Percentiles rank a stretch among this genome's conserved stretches.
These are phyloP conservation scores for Tylopilus subfusipes DNA, from an alignment of 768 basidiomycete genomes.

Conservation along the genomic window DNA sequence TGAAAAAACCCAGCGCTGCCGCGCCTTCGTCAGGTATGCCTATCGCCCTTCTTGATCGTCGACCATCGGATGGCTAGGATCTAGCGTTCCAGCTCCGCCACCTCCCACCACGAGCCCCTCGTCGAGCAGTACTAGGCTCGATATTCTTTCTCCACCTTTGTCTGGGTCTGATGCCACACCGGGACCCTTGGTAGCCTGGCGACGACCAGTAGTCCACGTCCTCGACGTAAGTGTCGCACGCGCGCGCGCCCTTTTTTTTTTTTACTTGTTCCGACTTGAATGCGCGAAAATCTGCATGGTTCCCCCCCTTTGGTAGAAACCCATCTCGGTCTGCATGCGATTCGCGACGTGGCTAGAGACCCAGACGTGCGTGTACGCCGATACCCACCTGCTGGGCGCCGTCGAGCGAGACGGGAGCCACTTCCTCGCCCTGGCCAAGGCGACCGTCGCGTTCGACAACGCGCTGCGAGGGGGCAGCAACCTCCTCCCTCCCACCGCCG, in stretches of 20 bases:
- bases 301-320: background rate
- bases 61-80: background rate
- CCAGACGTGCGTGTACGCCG: constrained; percentile 1
- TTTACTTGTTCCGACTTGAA: background rate
- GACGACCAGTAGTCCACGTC: background rate
- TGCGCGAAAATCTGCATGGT: background rate
- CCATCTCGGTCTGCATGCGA: constrained; percentile 10
- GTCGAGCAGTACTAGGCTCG: background rate
- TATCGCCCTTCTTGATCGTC: background rate
- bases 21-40: constrained; percentile 9
- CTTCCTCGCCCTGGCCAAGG: constrained; percentile 18
- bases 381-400: constrained; percentile 4
- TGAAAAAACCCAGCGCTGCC: background rate
- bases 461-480: constrained; percentile 9
- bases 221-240: constrained; percentile 12
- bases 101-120: too few relatives aligned
- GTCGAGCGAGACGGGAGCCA: constrained; percentile 22
- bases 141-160: background rate
- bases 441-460: constrained; percentile 17
- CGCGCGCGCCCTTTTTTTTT: too few relatives aligned
- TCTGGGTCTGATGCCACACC: background rate
- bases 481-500: background rate
- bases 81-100: background rate
- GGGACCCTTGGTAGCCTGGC: background rate
- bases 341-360: constrained; percentile 21